Conservation (phyloP, 169 alveolate genomes). For the Amoebophrya sp. region DNA sequence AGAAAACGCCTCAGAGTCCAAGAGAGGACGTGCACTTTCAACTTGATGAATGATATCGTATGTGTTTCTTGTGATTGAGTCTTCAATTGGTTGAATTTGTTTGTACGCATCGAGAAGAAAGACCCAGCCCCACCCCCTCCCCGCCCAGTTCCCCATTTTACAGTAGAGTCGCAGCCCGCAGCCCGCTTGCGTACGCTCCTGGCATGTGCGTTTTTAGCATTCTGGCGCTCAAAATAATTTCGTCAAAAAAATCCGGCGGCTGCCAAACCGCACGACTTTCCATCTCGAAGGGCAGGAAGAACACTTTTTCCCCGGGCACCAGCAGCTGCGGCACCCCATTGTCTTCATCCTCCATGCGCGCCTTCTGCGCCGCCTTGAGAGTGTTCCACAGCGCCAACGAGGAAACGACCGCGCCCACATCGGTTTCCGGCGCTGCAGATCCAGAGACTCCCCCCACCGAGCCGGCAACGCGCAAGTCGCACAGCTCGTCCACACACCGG, state of each 20-base stretch:
- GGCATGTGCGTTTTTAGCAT: neutral
- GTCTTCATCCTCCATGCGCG: neutral
- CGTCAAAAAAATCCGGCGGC: neutral
- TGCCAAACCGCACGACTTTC: neutral
- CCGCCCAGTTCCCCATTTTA: too few relatives aligned
- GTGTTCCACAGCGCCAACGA: neutral
- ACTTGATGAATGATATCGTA: too few relatives aligned
- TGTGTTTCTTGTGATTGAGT: too few relatives aligned
- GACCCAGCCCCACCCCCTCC: too few relatives aligned
- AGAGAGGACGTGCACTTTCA: too few relatives aligned
- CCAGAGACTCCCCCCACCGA: too few relatives aligned
- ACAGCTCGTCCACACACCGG: neutral
- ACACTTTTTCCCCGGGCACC: neutral
- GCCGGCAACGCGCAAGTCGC: neutral
- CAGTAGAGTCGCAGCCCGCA: too few relatives aligned
- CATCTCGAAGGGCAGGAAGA: neutral
- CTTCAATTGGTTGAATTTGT: too few relatives aligned
- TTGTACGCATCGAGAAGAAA: too few relatives aligned
- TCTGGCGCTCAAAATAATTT: neutral
- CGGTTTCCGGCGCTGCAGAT: too few relatives aligned
- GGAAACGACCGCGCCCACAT: too few relatives aligned
- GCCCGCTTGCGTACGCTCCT: neutral
- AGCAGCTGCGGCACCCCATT: neutral
- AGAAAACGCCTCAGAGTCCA: too few relatives aligned
- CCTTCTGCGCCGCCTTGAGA: neutral